A percentile compares a stretch with the other conserved stretches of the same genome.
phyloP scores from a whole-genome alignment of 139 green algal genomes.

The Chlorella ohadii region DNA sequence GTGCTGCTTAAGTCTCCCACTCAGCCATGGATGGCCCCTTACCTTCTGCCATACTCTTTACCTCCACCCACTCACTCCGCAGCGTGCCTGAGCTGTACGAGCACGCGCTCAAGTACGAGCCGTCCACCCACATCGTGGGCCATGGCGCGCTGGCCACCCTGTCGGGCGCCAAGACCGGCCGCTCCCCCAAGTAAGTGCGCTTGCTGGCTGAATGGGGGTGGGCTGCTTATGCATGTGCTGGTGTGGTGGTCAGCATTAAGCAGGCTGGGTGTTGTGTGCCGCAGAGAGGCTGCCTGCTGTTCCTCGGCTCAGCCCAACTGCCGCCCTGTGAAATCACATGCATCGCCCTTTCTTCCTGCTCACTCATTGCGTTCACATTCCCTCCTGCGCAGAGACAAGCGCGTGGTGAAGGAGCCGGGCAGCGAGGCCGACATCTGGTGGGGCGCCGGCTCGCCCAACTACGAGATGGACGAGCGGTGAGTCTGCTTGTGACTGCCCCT shows the following conservation, averaged over 20 bases:
- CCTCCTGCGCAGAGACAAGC: constrained; percentile 87
- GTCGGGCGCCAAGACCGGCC: constrained; percentile 90
- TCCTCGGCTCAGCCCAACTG: too few relatives aligned
- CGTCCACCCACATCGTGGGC: constrained; percentile 71
- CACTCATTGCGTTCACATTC: constrained; percentile 68
- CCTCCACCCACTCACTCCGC: too few relatives aligned
- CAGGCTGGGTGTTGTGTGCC: too few relatives aligned
- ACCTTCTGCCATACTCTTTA: too few relatives aligned
- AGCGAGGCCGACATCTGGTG: constrained; percentile 89
- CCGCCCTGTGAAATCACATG: too few relatives aligned
- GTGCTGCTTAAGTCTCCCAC: too few relatives aligned
- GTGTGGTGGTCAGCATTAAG: too few relatives aligned
- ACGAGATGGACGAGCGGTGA: constrained; percentile 84
- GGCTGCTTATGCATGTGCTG: too few relatives aligned
- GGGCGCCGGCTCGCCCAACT: constrained; percentile 78
- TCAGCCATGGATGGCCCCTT: too few relatives aligned
- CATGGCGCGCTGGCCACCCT: constrained; percentile 81
- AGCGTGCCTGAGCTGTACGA: constrained; percentile 35
- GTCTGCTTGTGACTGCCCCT: not conserved
- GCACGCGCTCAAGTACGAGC: constrained; percentile 76
- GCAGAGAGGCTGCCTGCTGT: too few relatives aligned
- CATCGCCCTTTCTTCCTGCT: too few relatives aligned
- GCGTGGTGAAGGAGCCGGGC: constrained; percentile 85
- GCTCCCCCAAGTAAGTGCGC: constrained; percentile 80
- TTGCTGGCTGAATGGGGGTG: too few relatives aligned